Conservation (phyloP, 2,329 filamentous ascomycete species). For the Fusarium palustre region DNA sequence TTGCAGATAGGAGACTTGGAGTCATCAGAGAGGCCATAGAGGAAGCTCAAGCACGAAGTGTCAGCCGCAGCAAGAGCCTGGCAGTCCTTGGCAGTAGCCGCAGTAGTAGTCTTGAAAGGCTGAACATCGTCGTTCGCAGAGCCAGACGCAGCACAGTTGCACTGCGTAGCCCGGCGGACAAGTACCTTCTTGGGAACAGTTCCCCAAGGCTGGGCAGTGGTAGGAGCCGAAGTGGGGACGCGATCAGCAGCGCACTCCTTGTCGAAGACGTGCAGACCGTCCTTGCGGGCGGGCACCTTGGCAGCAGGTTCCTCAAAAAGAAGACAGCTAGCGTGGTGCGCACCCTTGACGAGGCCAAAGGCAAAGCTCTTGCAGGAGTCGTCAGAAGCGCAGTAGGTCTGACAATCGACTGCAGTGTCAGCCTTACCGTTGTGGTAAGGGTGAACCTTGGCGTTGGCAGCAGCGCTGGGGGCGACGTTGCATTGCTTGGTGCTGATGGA, state of each 20-base stretch:
- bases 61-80: constrained; percentile 10
- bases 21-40: constrained; percentile 3
- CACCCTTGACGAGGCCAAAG: constrained; percentile 3
- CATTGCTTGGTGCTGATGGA: neutral
- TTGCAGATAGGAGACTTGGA: constrained; percentile 9
- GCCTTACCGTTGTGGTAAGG: constrained; percentile 1
- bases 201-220: constrained; percentile 8
- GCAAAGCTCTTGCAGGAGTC: constrained; percentile 5
- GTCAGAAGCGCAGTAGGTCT: constrained; percentile 12
- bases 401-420: constrained; percentile 13
- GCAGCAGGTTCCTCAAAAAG: neutral
- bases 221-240: constrained; percentile 10
- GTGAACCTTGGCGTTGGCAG: neutral
- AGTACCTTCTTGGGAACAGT: neutral
- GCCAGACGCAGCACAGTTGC: constrained; percentile 16
- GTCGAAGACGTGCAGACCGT: constrained; percentile 16
- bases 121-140: neutral
- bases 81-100: constrained; percentile 12
- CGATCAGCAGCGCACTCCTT: constrained; percentile 2
- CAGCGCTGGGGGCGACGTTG: neutral
- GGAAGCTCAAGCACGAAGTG: constrained; percentile 7
- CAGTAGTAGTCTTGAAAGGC: constrained; percentile 5
- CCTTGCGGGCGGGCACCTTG: constrained; percentile 1
- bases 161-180: constrained; percentile 3
- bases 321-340: neutral